Evolutionary conservation across 1,284 basidiomycete species (phyloP).

Genomic region (Melampsora occidentalis): DNA sequence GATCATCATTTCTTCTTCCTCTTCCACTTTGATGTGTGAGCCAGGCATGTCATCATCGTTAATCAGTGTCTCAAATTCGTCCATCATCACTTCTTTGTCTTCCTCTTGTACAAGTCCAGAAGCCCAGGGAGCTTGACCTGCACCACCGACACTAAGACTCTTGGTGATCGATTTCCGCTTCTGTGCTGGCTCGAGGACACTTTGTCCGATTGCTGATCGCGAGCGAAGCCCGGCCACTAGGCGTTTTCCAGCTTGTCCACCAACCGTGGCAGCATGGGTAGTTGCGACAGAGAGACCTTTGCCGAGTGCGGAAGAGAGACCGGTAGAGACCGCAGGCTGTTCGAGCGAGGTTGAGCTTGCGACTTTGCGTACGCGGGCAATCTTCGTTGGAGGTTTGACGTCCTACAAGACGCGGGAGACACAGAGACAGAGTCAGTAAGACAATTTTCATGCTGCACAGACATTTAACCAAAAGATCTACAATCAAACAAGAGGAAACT

Average conservation of each 20-base stretch:
- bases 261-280: constrained; percentile 41
- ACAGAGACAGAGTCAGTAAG: neutral
- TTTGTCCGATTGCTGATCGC: constrained; percentile 6
- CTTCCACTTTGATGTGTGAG: neutral
- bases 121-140: constrained; percentile 16
- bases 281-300: constrained; percentile 18
- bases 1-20: constrained; percentile 22
- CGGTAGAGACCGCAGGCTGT: constrained; percentile 20
- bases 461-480: neutral
- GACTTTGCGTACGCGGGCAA: constrained; percentile 11
- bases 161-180: constrained; percentile 22
- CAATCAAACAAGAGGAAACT: constrained; percentile 12
- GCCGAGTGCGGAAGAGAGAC: neutral
- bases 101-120: constrained; percentile 15
- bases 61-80: constrained; percentile 17
- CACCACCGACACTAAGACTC: constrained; percentile 1
- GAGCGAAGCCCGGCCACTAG: constrained; percentile 12
- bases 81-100: constrained; percentile 22
- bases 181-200: constrained; percentile 1
- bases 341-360: constrained; percentile 22
- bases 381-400: constrained; percentile 22
- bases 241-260: constrained; percentile 43
- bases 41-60: neutral
- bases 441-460: neutral
- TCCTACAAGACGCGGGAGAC: constrained; percentile 25